Conservation (phyloP, 179 eudicot species). For the Beta corolliflora region DNA sequence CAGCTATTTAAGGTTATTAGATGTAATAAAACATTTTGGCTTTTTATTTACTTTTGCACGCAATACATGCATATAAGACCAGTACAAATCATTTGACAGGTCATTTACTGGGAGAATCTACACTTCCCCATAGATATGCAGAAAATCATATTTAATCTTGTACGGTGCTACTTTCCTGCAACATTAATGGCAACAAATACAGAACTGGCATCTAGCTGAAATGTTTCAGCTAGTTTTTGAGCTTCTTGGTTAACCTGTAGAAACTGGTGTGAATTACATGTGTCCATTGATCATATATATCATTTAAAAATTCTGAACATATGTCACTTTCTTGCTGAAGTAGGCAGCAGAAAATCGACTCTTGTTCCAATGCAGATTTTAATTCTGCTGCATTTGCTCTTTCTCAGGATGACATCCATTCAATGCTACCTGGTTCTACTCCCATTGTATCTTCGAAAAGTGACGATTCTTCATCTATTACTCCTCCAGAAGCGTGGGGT, state of each 20-base stretch:
- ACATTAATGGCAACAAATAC: neutral
- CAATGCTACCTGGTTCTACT: constrained; percentile 48
- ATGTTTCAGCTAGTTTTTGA: neutral
- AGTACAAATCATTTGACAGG: neutral
- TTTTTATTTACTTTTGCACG: too few relatives aligned
- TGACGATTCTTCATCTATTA: constrained; percentile 62
- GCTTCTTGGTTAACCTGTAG: neutral
- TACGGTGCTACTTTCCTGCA: neutral
- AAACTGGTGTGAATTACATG: neutral
- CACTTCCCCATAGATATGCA: neutral
- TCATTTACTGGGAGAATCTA: neutral
- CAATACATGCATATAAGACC: too few relatives aligned
- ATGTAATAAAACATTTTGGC: too few relatives aligned
- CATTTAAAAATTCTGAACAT: neutral
- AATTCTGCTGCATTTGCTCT: constrained; percentile 11
- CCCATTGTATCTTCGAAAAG: constrained; percentile 43
- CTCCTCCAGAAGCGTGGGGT: constrained; percentile 98
- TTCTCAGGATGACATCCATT: constrained; percentile 62
- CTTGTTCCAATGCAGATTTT: neutral
- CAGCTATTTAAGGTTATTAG: too few relatives aligned
- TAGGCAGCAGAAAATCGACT: neutral
- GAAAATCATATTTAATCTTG: neutral
- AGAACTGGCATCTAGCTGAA: neutral
- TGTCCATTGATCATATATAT: neutral
- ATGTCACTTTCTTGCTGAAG: neutral